phyloP scores from a whole-genome alignment of 2,329 filamentous ascomycete species.

The Aspergillus melleus region DNA sequence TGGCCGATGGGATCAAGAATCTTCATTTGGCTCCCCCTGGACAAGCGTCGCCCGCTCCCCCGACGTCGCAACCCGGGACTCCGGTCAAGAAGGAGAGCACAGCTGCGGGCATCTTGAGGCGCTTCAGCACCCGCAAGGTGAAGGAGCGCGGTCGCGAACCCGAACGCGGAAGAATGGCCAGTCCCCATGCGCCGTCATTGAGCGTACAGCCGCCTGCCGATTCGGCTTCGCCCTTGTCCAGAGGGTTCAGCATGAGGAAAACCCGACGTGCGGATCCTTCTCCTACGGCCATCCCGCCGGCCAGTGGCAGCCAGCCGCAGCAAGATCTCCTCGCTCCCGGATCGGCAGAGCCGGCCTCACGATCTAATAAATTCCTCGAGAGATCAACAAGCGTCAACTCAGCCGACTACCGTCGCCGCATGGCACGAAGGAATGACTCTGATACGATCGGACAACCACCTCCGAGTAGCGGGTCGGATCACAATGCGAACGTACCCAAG shows the following conservation, averaged over 20 bases:
- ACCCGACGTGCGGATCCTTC: conserved; percentile 55
- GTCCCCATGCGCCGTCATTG: conserved; percentile 71
- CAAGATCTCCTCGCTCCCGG: conserved; percentile 74
- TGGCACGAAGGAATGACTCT: conserved; percentile 55
- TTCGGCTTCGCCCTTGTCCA: conserved; percentile 64
- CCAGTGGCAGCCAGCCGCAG: conserved; percentile 62
- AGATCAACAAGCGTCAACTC: conserved; percentile 92
- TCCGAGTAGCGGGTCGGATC: conserved; percentile 76
- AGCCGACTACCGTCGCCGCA: conserved; percentile 69
- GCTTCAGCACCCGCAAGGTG: conserved; percentile 86
- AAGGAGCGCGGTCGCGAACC: conserved; percentile 51
- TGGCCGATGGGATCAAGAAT: conserved; percentile 70
- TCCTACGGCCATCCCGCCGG: conserved; percentile 59
- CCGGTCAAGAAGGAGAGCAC: conserved; percentile 80
- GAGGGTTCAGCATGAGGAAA: conserved; percentile 83
- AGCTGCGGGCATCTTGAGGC: conserved; percentile 77
- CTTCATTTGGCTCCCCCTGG: conserved; percentile 56
- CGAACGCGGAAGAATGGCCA: conserved; percentile 54
- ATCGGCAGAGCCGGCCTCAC: conserved; percentile 59
- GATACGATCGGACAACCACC: conserved; percentile 66
- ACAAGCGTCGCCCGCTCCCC: conserved; percentile 50
- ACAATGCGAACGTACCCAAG: conserved; percentile 56
- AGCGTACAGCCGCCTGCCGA: conserved; percentile 79
- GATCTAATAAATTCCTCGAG: conserved; percentile 69
- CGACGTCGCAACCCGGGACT: conserved; percentile 61